Conservation (phyloP, 805 yeast genomes). For the Candida sphagnicola region DNA sequence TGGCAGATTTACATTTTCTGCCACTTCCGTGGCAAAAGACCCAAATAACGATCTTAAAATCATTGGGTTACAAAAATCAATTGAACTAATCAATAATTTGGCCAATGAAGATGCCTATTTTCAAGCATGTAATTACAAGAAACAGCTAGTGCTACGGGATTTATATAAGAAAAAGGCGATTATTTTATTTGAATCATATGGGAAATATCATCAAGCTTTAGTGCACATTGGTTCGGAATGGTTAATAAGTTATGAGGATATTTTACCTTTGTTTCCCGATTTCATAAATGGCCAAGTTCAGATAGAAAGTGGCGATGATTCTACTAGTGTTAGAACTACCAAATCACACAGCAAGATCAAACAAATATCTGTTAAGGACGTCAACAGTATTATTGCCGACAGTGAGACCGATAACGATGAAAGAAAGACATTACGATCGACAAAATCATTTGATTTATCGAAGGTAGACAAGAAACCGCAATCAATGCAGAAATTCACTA, state of each 20-base stretch:
- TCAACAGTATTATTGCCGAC: slow-evolving; percentile 2
- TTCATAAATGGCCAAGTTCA: slow-evolving; percentile 26
- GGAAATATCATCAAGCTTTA: slow-evolving; percentile 34
- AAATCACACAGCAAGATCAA: slow-evolving; percentile 8
- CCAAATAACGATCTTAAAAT: slow-evolving; percentile 25
- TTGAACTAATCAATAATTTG: slow-evolving; percentile 25
- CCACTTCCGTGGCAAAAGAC: slow-evolving; percentile 14
- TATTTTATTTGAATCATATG: slow-evolving; percentile 28
- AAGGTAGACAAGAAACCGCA: slow-evolving; percentile 12
- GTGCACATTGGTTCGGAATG: slow-evolving; percentile 40
- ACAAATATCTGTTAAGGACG: slow-evolving; percentile 10
- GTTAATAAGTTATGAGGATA: slow-evolving; percentile 32
- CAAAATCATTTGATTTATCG: slow-evolving; percentile 2
- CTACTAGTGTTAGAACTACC: slow-evolving; percentile 3
- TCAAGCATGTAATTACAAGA: slow-evolving; percentile 18
- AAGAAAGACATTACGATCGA: slow-evolving; percentile 1
- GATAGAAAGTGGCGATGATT: slow-evolving; percentile 6
- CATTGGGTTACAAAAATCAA: slow-evolving; percentile 31
- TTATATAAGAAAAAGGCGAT: slow-evolving; percentile 30
- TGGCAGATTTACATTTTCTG: slow-evolving; percentile 13
- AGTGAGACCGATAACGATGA: slow-evolving; percentile 7
- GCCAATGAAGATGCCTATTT: slow-evolving; percentile 23
- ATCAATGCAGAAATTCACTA: slow-evolving; percentile 23
- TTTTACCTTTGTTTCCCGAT: slow-evolving; percentile 35
- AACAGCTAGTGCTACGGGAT: slow-evolving; percentile 31